These are phyloP conservation scores for Pseudozyma flocculosa DNA, from an alignment of 1,284 basidiomycete genomes.

Conservation along the genomic window DNA sequence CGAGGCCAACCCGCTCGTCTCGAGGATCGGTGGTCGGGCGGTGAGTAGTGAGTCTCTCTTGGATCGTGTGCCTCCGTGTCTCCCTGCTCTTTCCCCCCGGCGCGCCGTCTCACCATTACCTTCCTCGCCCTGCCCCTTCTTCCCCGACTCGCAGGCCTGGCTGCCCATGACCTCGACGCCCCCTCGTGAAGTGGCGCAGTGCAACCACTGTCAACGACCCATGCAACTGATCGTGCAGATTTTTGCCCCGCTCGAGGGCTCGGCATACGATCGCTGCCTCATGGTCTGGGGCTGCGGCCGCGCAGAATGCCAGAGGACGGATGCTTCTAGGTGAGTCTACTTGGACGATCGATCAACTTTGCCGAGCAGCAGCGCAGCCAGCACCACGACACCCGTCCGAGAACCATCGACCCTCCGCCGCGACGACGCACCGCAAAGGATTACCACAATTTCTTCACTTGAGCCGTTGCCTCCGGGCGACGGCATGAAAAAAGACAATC, in stretches of 20 bases:
- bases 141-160: slow-evolving; percentile 24
- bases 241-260: slow-evolving; percentile 55
- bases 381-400: not conserved
- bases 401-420: not conserved
- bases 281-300: slow-evolving; percentile 55
- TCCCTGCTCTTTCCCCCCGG: not conserved
- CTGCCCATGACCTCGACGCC: slow-evolving; percentile 40
- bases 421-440: slow-evolving; percentile 34
- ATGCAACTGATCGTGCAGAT: slow-evolving; percentile 57
- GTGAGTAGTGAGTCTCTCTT: slow-evolving; percentile 1
- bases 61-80: not conserved
- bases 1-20: slow-evolving; percentile 54
- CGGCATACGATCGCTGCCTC: slow-evolving; percentile 51
- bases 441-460: slow-evolving; percentile 59
- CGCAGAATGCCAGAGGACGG: slow-evolving; percentile 45
- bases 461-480: slow-evolving; percentile 31
- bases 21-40: slow-evolving; percentile 50
- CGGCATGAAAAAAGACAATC: slow-evolving; percentile 47
- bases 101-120: too few species aligned
- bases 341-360: too few species aligned
- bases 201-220: slow-evolving; percentile 38
- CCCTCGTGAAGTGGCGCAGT: slow-evolving; percentile 24
- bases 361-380: too few species aligned
- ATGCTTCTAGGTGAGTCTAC: slow-evolving; percentile 45
- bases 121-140: not conserved